Base-by-base conservation (phyloP, 805 yeast genomes). In the Ogataea minuta region DNA sequence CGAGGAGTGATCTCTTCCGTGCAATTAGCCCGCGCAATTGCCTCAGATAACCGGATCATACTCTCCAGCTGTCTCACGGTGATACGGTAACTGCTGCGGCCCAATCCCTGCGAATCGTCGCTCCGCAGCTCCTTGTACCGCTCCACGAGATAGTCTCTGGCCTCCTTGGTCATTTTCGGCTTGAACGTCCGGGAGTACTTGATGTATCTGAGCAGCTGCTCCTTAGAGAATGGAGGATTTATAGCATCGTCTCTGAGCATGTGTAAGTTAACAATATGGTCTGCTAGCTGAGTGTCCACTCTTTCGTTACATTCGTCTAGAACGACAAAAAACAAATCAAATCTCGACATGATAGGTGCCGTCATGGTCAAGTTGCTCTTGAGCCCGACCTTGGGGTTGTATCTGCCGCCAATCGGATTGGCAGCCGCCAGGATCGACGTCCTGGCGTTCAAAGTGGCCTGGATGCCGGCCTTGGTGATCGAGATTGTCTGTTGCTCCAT, bases 401-500 rank as follows among this genome's bases (percentile, higher is more conserved):
- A 93, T 54, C 99, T 72, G 36, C 99, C 99, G n/a, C 89, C 95
- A 41, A 93, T 79, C 15, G 99, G 99, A 62, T 93, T 93, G 1
- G 99, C 99, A n/a, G 99, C 98, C 0, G 99, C 99, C 34, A 93
- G 67, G 53, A 93, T 93, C 0, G 97, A 88, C 0, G 99, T 88
- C 57, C 99, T 76, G 1, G 99, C 99, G 62, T 93, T 93, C 55
- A 93, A 70, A 1, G 99, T 93, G 2, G 99, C 98, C 58, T 93
- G 97, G 48, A 93, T 93, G 57, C 99, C 99, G 1, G 99, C 99
- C 62, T 93, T 93, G 9, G 99, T 97, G 56, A 93, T 93, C 11
- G 97, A 90, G 50, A 93, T 93, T 0, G 99, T 93, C 64, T 93
- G 99, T 67, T 93, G 99, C 73, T 93, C 99, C 99, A 93, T 93